phyloP scores from a whole-genome alignment of 1,284 basidiomycete species.

The Ganoderma meredithae region DNA sequence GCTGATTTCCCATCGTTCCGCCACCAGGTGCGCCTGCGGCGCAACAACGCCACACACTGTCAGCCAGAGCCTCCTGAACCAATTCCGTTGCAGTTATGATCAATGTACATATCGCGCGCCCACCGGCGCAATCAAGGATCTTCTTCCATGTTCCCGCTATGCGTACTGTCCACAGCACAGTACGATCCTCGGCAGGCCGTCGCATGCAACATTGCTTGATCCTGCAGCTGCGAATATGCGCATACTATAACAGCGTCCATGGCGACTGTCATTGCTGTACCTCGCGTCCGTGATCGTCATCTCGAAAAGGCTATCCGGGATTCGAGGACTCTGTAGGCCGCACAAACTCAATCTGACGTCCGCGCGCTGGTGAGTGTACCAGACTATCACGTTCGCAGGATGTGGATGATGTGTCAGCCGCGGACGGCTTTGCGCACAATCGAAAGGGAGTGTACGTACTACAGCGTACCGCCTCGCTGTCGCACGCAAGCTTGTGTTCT shows the following conservation, averaged over 20 bases:
- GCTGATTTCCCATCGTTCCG: background rate
- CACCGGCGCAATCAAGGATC: too few relatives aligned
- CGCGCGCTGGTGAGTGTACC: background rate
- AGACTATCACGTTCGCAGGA: background rate
- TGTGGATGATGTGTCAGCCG: background rate
- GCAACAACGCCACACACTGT: background rate
- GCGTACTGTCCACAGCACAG: background rate
- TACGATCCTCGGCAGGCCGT: background rate
- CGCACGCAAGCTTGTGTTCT: background rate
- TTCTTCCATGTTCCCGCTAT: background rate
- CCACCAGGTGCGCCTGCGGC: background rate
- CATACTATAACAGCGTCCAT: slow-evolving; percentile 1
- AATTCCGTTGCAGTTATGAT: background rate
- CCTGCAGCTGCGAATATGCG: background rate
- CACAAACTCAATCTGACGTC: slow-evolving; percentile 1
- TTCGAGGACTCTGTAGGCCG: background rate
- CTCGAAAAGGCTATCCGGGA: slow-evolving; percentile 2
- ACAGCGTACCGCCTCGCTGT: background rate
- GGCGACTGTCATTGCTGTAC: background rate
- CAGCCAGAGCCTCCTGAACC: background rate
- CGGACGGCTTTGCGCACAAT: background rate
- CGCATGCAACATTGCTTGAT: background rate
- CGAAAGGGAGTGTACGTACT: background rate
- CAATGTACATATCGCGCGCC: too few relatives aligned
- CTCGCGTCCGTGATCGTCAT: slow-evolving; percentile 5